Evolutionary conservation across 768 basidiomycete genomes (phyloP), one percentile per base, ranked within the genome.

Genomic region (Lactifluus pinguis): DNA sequence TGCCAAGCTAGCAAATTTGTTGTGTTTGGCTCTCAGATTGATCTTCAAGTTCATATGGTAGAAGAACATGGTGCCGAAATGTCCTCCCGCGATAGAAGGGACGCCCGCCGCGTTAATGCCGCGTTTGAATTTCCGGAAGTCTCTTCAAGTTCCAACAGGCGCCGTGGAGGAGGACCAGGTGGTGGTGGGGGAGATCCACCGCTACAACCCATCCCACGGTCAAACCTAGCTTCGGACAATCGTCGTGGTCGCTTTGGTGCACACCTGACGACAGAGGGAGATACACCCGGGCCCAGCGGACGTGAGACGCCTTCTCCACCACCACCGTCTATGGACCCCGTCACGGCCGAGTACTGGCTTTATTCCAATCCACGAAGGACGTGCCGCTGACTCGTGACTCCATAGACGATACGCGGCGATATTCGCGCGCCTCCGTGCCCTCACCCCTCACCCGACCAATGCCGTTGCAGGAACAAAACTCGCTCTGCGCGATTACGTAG

Each of bases 1-100:
- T 99, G 95, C 69, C 83, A 86, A 49, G 84, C 83, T 6, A 86
- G 83, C 67, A 98, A 97, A 74, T 99, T 99, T 65, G 89, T 98
- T 62, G 97, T 98, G 13, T 98, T 98, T 71, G 83, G 84, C 44
- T 86, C 87, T 4, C 78, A 83, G 14, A 75, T 99, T 11, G 97
- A 99, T 70, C 83, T 98, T 41, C 84, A 93, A 71, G 95, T 86
- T 0, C 97, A 99, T 71, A 86, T 87, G 74, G 86, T 98, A 10
- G 85, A 89, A 55, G 86, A 84, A 55, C 92, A 95, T 62, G 87
- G 85, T 9, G 81, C 78, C 0, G 84, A 84, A 36, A 85, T 90
- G 85, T 83, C 79, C 15, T 72, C 87, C 2, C 78, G 83, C 15
- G 88, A 88, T 66, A 83, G 80, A 65, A 83, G 79, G 59, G 87